Evolutionary conservation across 2,329 filamentous ascomycete genomes (phyloP).

Genomic region (Trichoderma citrinoviride): DNA sequence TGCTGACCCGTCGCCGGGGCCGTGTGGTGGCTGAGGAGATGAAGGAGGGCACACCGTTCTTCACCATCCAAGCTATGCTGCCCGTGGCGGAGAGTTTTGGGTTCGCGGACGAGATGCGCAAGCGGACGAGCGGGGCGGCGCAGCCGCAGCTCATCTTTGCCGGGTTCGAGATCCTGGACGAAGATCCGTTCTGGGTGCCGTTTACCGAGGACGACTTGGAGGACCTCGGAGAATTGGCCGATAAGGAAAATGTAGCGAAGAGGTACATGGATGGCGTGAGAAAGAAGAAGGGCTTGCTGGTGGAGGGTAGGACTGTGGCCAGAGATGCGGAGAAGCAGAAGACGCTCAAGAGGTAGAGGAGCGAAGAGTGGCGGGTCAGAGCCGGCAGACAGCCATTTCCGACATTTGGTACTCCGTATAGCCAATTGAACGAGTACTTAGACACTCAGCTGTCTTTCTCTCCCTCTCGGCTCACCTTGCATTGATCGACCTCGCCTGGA

Average conservation of each 20-base stretch:
- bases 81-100: slow-evolving; percentile 95
- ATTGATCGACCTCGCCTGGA: neutral
- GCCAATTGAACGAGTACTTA: neutral
- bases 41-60: slow-evolving; percentile 94
- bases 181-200: slow-evolving; percentile 97
- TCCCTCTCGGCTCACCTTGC: neutral
- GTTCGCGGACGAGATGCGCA: slow-evolving; percentile 94
- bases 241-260: slow-evolving; percentile 94
- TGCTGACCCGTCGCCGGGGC: slow-evolving; percentile 91
- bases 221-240: slow-evolving; percentile 89
- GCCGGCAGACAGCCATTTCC: neutral
- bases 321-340: slow-evolving; percentile 91
- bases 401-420: neutral
- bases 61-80: slow-evolving; percentile 83
- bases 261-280: slow-evolving; percentile 90
- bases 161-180: slow-evolving; percentile 87
- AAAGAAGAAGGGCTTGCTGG: slow-evolving; percentile 80
- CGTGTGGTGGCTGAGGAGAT: slow-evolving; percentile 86
- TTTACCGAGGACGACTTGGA: slow-evolving; percentile 95
- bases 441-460: neutral
- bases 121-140: slow-evolving; percentile 85
- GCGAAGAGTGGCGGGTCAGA: neutral
- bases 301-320: slow-evolving; percentile 73
- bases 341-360: slow-evolving; percentile 57
- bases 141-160: slow-evolving; percentile 91